Evolutionary conservation across 495 filamentous ascomycete species (phyloP), one percentile per base, ranked within the genome.

Genomic region (Aspergillus kassunensis): DNA sequence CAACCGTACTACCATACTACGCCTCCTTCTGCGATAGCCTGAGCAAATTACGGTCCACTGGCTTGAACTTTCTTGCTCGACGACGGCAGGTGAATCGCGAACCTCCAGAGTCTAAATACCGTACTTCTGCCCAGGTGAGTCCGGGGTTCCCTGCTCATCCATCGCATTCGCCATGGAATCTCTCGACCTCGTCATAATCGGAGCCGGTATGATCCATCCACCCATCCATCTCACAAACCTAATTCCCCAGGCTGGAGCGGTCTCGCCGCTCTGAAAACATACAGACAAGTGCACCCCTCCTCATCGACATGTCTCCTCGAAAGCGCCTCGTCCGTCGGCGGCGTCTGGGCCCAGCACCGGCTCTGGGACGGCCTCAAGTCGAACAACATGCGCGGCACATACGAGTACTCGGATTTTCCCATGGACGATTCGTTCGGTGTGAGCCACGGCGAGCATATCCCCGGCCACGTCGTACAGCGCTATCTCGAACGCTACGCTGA

Each of bases 331-430:
- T 77, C 81, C 0, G 61, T 91, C 21, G 89, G 88, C 7, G 88
- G 89, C 24, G 79, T 83, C 34, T 92, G 88, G 89, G 75, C 80
- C 4, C 68, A 77, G 29, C 68, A 84, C 27, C 70, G 82, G 0
- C 68, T 87, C 23, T 90, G 89, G 61, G 79, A 80, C 7, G 83
- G 83, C 9, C 76, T 91, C 19, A 82, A 80, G 45, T 80, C 85
- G 6, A 84, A 83, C 62, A 82, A 83, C 54, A 70, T 79, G 63
- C 64, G 81, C 16, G 84, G 85, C 10, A 85, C 77, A 4, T 83
- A 84, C 59, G 86, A 88, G 63, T 87, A 78, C 63, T 82, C 79
- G 36, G 87, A 89, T 58, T 88, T 85, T 54, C 85, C 86, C 24
- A 86, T 91, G 85, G 79, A 82, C 47, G 71, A 72, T 18, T 77